A percentile compares a stretch with the other conserved stretches of the same genome.
Conservation (phyloP, 192 early-diverging fungal species). For the Mortierella claussenii region DNA sequence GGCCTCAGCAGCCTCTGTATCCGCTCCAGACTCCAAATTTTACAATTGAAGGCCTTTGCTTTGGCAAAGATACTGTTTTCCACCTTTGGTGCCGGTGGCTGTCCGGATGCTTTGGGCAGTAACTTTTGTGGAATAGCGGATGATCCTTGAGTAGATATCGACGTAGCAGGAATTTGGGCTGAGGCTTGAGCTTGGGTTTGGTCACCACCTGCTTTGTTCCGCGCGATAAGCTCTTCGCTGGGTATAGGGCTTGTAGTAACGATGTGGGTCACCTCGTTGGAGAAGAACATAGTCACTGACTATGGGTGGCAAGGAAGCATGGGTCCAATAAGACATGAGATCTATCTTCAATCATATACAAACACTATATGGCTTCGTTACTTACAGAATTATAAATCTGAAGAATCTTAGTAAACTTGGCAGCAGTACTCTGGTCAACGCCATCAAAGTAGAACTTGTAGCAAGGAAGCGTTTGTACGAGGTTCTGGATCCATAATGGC, state of each 20-base stretch:
- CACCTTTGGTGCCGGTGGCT: neutral
- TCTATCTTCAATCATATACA: neutral
- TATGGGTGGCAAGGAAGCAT: no score
- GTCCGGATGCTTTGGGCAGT: neutral
- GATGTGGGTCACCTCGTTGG: conserved; percentile 36
- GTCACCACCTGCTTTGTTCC: neutral
- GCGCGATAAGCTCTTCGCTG: conserved; percentile 8
- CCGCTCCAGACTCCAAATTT: conserved; percentile 26
- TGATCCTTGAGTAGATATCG: neutral
- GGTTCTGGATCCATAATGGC: conserved; percentile 11
- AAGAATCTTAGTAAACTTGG: conserved; percentile 17
- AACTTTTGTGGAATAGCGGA: neutral
- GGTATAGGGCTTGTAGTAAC: conserved; percentile 35
- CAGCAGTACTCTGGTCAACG: conserved; percentile 4
- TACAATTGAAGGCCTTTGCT: conserved; percentile 19
- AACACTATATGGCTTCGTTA: neutral
- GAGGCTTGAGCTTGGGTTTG: neutral
- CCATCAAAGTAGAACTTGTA: conserved; percentile 37
- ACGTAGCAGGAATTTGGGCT: neutral
- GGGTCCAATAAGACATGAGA: no score
- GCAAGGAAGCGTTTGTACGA: conserved; percentile 10
- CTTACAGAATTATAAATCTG: conserved; percentile 16
- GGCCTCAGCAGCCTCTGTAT: conserved; percentile 10
- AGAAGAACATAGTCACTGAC: conserved; percentile 29
- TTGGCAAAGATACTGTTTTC: conserved; percentile 30